Conservation (phyloP, 495 filamentous ascomycete species). For the Aspergillus sclerotiicarbonarius region DNA sequence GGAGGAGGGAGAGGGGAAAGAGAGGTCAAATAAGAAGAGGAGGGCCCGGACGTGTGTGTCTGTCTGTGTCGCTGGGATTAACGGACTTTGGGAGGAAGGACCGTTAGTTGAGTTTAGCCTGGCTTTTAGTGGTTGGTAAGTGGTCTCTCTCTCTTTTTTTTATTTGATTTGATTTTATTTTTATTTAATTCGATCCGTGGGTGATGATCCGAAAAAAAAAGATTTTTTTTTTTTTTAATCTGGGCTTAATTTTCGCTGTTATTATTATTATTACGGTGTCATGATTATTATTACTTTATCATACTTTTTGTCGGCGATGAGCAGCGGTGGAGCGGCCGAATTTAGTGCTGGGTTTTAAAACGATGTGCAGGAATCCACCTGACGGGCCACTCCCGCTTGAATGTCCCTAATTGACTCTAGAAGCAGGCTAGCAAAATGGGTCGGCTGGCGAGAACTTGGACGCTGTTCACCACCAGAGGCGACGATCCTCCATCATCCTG, state of each 20-base stretch:
- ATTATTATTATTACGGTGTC: slow-evolving; percentile 2
- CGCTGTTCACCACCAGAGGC: background rate
- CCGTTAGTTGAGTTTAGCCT: slow-evolving; percentile 23
- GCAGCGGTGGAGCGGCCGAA: slow-evolving; percentile 13
- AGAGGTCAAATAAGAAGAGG: slow-evolving; percentile 5
- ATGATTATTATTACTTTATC: slow-evolving; percentile 7
- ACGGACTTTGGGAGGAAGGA: slow-evolving; percentile 19
- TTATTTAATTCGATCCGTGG: slow-evolving; percentile 7
- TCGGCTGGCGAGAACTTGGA: background rate
- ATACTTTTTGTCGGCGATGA: slow-evolving; percentile 9
- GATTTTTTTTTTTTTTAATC: no score
- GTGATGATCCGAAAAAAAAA: background rate
- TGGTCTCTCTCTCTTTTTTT: slow-evolving; percentile 7
- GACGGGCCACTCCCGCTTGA: slow-evolving; percentile 2
- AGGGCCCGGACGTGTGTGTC: background rate
- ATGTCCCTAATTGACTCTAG: slow-evolving; percentile 6
- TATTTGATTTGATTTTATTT: slow-evolving; percentile 13
- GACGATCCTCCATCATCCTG: slow-evolving; percentile 1
- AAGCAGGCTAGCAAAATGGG: background rate
- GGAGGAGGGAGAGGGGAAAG: slow-evolving; percentile 7
- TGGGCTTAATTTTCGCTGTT: background rate
- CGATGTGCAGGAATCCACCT: slow-evolving; percentile 16
- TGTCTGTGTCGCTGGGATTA: slow-evolving; percentile 5
- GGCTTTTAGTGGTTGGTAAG: slow-evolving; percentile 16
- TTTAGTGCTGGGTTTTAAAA: slow-evolving; percentile 9